Evolutionary conservation across 305 asterid species (phyloP), one percentile per base, ranked within the genome.

Genomic region (Solanum hybrid): DNA sequence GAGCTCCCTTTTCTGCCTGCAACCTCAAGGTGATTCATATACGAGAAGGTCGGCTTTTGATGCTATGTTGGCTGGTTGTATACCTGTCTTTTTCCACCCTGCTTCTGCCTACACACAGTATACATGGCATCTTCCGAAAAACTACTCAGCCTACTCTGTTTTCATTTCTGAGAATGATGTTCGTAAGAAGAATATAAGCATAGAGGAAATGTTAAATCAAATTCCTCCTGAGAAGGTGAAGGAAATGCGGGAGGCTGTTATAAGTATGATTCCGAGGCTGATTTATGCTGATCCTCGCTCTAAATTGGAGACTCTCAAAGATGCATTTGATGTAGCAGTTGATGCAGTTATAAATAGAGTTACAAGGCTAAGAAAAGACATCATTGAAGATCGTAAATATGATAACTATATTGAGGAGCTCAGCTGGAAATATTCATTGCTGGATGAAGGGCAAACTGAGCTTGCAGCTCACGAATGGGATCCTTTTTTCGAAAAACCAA

Each of bases 41-140:
- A 95, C 99, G 3, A 94, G 99, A 90, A 93, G 99, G 94, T 96
- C 99, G 2, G 96, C 99, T 3, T 96, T 96, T 85, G 99, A 95
- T 88, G 92, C 98, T n/a, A 95, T 96, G 90, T 91, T 96, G 80
- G 98, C 98, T 0, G 99, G 99, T 81, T 96, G 99, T 90, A 96
- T 96, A 91, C 99, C 98, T 0, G 98, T 96, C 72, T 96, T 96
- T 86, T 96, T 93, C 92, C 99, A 96, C 80, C 99, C 99, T 0
- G 99, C 92, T 31, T 96, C 99, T 4, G 97, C 98, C n/a, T 96
- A 96, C 92, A 93, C 95, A 5, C 99, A 96, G 91, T 96, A 96
- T 93, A 95, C 95, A 10, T 96, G 99, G 99, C 98, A 96, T 89
- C 92, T 96, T 29, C 99, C 99, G 0, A 95, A 90, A 92, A 94